phyloP scores from a whole-genome alignment of 805 yeast genomes.

The Danielia reshetovae region DNA sequence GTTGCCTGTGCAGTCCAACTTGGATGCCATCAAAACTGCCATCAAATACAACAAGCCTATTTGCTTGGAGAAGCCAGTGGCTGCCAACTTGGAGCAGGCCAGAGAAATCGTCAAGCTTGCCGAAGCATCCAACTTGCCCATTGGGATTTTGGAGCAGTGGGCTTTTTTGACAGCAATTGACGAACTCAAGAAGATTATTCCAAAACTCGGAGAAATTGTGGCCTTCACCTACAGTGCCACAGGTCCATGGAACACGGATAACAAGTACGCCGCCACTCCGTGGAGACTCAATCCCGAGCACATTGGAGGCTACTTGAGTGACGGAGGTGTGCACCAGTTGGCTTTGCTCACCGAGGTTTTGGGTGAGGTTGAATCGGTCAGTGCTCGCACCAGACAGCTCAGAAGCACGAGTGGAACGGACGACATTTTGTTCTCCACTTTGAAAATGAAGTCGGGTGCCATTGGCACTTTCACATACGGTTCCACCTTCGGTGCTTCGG shows the following conservation, averaged over 20 bases:
- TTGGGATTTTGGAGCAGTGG: constrained; percentile 86
- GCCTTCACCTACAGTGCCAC: constrained; percentile 72
- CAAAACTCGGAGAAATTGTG: constrained; percentile 67
- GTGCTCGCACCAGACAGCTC: constrained; percentile 76
- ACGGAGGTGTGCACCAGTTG: constrained; percentile 95
- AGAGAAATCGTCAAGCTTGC: constrained; percentile 69
- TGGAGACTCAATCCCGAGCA: constrained; percentile 94
- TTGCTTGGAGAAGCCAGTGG: constrained; percentile 86
- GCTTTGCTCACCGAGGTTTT: constrained; percentile 80
- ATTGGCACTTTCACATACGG: constrained; percentile 88
- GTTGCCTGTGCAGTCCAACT: constrained; percentile 82
- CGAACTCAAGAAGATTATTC: constrained; percentile 50
- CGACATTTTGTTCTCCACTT: constrained; percentile 72
- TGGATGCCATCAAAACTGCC: constrained; percentile 65
- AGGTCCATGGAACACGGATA: constrained; percentile 61
- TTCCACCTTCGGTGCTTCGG: constrained; percentile 80
- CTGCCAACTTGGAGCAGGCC: constrained; percentile 81
- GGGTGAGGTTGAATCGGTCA: constrained; percentile 67
- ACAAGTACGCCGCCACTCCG: constrained; percentile 61
- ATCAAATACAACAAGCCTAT: constrained; percentile 74
- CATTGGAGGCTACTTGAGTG: constrained; percentile 87
- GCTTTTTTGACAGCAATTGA: constrained; percentile 60
- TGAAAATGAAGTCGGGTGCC: constrained; percentile 54
- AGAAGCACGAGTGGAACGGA: constrained; percentile 76
- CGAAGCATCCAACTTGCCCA: constrained; percentile 58